These are phyloP conservation scores for Syzygium malaccense DNA, from an alignment of 441 rosid genomes.

Conservation along the genomic window DNA sequence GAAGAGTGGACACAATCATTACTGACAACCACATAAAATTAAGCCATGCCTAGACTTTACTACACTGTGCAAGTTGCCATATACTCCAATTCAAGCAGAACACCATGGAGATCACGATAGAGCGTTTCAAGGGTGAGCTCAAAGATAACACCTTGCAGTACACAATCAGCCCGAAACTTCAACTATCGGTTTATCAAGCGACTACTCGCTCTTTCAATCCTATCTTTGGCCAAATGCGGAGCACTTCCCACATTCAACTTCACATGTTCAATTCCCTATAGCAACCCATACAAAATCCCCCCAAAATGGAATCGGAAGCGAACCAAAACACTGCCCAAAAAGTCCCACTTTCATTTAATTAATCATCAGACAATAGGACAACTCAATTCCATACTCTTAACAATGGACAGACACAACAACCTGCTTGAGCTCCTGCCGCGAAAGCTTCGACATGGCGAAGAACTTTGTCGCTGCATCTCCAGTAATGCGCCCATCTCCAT, in stretches of 20 bases:
- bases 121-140: neutral
- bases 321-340: neutral
- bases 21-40: neutral
- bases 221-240: neutral
- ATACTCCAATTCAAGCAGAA: neutral
- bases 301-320: neutral
- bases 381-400: neutral
- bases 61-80: neutral
- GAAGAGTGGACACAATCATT: neutral
- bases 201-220: neutral
- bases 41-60: neutral
- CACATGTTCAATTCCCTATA: neutral
- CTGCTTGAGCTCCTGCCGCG: slow-evolving; percentile 86
- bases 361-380: neutral
- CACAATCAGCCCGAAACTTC: neutral
- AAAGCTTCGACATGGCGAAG: slow-evolving; percentile 67
- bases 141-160: neutral
- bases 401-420: neutral
- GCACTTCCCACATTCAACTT: neutral
- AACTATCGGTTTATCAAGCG: neutral
- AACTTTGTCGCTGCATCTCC: slow-evolving; percentile 74
- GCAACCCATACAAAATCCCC: neutral
- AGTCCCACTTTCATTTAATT: neutral
- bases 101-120: neutral
- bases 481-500: slow-evolving; percentile 73